Conservation (phyloP, 2,329 filamentous ascomycete species). For the Cercospora sp. region DNA sequence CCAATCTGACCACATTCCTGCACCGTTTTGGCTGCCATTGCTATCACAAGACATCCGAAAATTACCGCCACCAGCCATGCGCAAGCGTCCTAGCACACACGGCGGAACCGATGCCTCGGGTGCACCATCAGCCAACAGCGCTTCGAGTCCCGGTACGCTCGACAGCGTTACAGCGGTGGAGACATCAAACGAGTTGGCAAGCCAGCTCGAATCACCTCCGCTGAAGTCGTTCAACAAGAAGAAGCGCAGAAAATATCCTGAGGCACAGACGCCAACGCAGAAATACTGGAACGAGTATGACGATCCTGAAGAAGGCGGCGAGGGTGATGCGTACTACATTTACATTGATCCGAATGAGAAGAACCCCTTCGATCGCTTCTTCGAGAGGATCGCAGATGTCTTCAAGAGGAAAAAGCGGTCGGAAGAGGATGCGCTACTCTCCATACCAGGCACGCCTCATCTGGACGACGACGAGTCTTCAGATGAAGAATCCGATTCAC, state of each 20-base stretch:
- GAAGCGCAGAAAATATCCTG: slow-evolving; percentile 38
- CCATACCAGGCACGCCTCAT: slow-evolving; percentile 15
- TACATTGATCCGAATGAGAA: slow-evolving; percentile 70
- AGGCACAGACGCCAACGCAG: slow-evolving; percentile 28
- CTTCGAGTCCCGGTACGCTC: slow-evolving; percentile 40
- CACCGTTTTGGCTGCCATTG: slow-evolving; percentile 52
- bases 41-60: slow-evolving; percentile 56
- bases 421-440: slow-evolving; percentile 31
- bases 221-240: slow-evolving; percentile 49
- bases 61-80: slow-evolving; percentile 44
- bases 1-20: slow-evolving; percentile 46
- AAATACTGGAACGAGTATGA: slow-evolving; percentile 88
- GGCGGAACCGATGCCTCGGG: slow-evolving; percentile 19
- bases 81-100: slow-evolving; percentile 29
- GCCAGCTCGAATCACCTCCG: slow-evolving; percentile 42
- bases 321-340: slow-evolving; percentile 64
- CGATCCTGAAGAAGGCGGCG: slow-evolving; percentile 68
- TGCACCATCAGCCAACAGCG: slow-evolving; percentile 36
- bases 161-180: slow-evolving; percentile 38
- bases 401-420: slow-evolving; percentile 36
- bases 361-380: slow-evolving; percentile 64
- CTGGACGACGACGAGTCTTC: slow-evolving; percentile 35
- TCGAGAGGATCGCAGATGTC: slow-evolving; percentile 52
- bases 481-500: slow-evolving; percentile 32
- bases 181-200: slow-evolving; percentile 35